These are phyloP conservation scores for Lasiodiplodia sp. DNA, from an alignment of 2,329 filamentous ascomycete genomes.

Conservation along the genomic window DNA sequence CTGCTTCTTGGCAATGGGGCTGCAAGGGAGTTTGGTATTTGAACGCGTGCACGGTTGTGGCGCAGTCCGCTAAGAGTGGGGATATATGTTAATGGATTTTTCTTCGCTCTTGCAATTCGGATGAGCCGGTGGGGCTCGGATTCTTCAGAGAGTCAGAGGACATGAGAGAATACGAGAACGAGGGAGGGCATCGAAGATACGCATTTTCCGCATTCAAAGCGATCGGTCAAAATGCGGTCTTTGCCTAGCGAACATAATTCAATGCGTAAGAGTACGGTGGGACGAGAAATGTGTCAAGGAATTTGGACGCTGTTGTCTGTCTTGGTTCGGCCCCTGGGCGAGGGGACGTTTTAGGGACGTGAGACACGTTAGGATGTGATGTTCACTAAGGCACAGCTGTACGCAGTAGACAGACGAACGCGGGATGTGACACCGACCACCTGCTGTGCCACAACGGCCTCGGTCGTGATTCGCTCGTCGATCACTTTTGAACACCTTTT, in stretches of 20 bases:
- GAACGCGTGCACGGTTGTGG: constrained; percentile 2
- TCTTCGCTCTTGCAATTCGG: not conserved
- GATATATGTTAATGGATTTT: not conserved
- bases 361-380: not conserved
- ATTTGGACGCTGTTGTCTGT: not conserved
- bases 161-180: not conserved
- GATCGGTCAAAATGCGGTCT: not conserved
- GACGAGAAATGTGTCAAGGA: not conserved
- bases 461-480: not conserved
- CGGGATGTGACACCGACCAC: constrained; percentile 6
- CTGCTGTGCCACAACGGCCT: not conserved
- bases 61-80: not conserved
- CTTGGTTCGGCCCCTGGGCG: not conserved
- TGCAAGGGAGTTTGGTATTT: not conserved
- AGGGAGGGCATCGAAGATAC: not conserved
- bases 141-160: not conserved
- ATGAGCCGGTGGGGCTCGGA: not conserved
- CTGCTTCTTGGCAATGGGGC: not conserved
- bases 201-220: not conserved
- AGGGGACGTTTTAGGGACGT: not conserved
- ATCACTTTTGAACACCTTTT: not conserved
- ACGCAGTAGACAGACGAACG: not conserved
- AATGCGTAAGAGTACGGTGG: not conserved
- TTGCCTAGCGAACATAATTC: not conserved
- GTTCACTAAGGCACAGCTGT: not conserved